These are phyloP conservation scores for Diaporthe ilicicola DNA, from an alignment of 2,329 filamentous ascomycete species.

Conservation along the genomic window DNA sequence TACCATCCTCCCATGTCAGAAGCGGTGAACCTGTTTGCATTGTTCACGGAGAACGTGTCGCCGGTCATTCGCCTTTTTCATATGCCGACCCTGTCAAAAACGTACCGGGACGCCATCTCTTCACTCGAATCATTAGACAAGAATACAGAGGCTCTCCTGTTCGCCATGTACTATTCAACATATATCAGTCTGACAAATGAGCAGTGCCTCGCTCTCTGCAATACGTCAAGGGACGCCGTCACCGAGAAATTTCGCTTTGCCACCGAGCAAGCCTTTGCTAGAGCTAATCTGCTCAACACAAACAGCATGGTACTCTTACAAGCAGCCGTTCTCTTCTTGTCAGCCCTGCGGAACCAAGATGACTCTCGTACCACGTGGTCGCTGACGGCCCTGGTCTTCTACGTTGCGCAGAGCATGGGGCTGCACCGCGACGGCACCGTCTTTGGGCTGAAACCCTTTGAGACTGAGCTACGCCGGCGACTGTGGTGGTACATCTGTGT, in stretches of 20 bases:
- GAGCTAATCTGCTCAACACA: constrained; percentile 64
- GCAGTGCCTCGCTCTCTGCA: constrained; percentile 41
- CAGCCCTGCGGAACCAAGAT: constrained; percentile 53
- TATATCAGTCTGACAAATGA: constrained; percentile 62
- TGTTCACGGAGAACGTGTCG: constrained; percentile 40
- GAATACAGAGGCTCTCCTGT: constrained; percentile 42
- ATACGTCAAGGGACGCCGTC: neutral
- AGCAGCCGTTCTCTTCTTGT: constrained; percentile 63
- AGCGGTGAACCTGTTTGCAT: constrained; percentile 37
- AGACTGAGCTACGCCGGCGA: constrained; percentile 65
- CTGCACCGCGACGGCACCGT: constrained; percentile 57
- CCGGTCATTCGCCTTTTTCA: constrained; percentile 43
- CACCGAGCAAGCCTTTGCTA: constrained; percentile 63
- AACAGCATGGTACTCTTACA: constrained; percentile 65
- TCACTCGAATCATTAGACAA: constrained; percentile 33
- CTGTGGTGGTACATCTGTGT: constrained; percentile 67
- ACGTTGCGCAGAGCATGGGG: constrained; percentile 59
- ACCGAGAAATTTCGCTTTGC: constrained; percentile 50
- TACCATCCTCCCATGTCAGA: constrained; percentile 38
- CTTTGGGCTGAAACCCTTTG: constrained; percentile 60
- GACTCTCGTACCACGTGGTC: constrained; percentile 64
- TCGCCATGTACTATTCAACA: constrained; percentile 63
- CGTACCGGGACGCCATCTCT: constrained; percentile 40
- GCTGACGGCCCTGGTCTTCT: constrained; percentile 63
- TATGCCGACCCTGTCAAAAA: constrained; percentile 38